These are phyloP conservation scores for Scedosporium boydii DNA, from an alignment of 2,329 filamentous ascomycete species.

Conservation along the genomic window DNA sequence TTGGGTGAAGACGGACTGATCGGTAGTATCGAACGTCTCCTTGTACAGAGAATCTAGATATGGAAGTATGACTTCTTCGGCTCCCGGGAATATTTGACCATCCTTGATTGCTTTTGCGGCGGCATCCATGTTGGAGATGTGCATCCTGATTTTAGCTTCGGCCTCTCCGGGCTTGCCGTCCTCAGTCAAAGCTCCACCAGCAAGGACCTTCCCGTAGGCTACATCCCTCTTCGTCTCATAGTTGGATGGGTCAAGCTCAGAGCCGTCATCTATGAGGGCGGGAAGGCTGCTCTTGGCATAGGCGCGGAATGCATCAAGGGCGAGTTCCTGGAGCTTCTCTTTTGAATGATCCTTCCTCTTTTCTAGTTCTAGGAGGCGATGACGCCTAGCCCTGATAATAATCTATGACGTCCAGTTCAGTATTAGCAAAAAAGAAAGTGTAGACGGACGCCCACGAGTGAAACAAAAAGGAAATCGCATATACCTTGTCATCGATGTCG, in stretches of 20 bases:
- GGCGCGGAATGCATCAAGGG: constrained; percentile 18
- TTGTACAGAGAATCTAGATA: constrained; percentile 68
- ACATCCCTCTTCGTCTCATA: constrained; percentile 40
- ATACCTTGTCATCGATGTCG: constrained; percentile 67
- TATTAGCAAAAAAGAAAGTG: no score
- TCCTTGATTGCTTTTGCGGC: constrained; percentile 39
- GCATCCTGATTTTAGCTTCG: constrained; percentile 86
- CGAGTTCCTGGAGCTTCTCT: constrained; percentile 36
- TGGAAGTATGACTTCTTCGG: constrained; percentile 63
- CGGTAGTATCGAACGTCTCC: constrained; percentile 49
- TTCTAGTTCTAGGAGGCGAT: constrained; percentile 70
- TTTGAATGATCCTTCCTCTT: constrained; percentile 56
- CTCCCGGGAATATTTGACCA: constrained; percentile 42
- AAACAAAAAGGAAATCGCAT: background rate
- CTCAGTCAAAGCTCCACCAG: constrained; percentile 44
- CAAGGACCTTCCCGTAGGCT: constrained; percentile 43
- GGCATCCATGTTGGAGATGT: constrained; percentile 55
- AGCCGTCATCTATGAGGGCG: constrained; percentile 32
- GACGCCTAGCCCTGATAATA: constrained; percentile 59
- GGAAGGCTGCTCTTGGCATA: constrained; percentile 49
- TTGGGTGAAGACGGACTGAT: constrained; percentile 71
- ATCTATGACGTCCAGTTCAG: constrained; percentile 27
- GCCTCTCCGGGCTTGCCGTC: constrained; percentile 59
- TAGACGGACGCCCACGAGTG: no score
- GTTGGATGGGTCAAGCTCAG: constrained; percentile 36